These are phyloP conservation scores for Blastobotrys indianensis DNA, from an alignment of 1,139 yeast species.

Conservation along the genomic window DNA sequence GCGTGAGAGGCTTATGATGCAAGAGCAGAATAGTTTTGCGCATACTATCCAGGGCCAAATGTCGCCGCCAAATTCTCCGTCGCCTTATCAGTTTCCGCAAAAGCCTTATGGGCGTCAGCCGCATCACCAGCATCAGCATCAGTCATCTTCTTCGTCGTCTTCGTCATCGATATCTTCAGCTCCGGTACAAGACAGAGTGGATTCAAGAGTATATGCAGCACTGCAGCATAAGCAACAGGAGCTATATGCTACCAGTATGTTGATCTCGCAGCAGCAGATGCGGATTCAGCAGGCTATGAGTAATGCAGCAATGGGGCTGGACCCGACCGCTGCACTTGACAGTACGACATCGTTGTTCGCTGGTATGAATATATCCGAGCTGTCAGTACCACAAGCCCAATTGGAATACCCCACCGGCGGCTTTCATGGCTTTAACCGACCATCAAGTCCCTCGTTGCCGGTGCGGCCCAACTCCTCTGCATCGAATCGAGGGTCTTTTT, in stretches of 20 bases:
- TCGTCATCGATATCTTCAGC: constrained; percentile 4
- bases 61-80: constrained; percentile 16
- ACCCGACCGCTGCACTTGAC: background rate
- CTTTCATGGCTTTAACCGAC: constrained; percentile 11
- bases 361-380: background rate
- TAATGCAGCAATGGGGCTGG: constrained; percentile 20
- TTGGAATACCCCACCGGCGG: background rate
- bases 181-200: constrained; percentile 3
- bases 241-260: constrained; percentile 30
- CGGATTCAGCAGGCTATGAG: constrained; percentile 31
- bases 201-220: constrained; percentile 15
- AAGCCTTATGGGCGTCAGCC: background rate
- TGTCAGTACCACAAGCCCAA: background rate
- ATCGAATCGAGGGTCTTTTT: constrained; percentile 17
- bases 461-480: constrained; percentile 26
- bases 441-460: constrained; percentile 25
- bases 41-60: constrained; percentile 14
- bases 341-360: background rate
- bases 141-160: constrained; percentile 10
- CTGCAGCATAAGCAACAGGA: constrained; percentile 38
- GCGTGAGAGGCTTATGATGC: constrained; percentile 11
- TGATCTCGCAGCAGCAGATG: constrained; percentile 34
- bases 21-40: background rate
- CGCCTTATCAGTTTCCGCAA: constrained; percentile 12
- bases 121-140: constrained; percentile 12